Conservation (phyloP, 2,329 filamentous ascomycete species). For the Ceratocystis destructans region DNA sequence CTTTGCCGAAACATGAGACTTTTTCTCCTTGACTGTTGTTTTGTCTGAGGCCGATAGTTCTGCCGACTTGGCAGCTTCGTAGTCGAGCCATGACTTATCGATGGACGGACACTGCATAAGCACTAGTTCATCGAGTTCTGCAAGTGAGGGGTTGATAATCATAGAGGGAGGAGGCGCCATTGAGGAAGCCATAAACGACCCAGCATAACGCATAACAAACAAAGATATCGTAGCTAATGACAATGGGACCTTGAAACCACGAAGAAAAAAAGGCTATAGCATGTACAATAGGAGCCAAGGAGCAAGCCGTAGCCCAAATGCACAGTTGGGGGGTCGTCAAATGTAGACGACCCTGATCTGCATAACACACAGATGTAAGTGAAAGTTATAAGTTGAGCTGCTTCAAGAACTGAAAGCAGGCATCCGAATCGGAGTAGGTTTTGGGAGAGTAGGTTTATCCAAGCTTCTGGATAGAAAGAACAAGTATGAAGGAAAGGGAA, state of each 20-base stretch:
- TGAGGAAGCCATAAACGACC: background rate
- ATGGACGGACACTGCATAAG: constrained; percentile 28
- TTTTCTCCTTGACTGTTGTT: constrained; percentile 23
- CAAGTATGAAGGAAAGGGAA: background rate
- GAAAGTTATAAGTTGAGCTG: background rate
- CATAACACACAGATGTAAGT: background rate
- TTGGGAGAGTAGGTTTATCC: background rate
- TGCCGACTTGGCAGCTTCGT: constrained; percentile 26
- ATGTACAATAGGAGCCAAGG: background rate
- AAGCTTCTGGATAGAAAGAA: background rate
- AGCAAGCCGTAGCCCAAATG: background rate
- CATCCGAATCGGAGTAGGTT: background rate
- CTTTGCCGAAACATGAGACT: constrained; percentile 19
- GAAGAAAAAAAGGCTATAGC: background rate
- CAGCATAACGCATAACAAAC: background rate
- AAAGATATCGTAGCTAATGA: background rate
- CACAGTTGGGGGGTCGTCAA: background rate
- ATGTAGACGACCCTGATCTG: background rate
- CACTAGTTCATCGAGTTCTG: constrained; percentile 22
- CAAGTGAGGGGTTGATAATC: constrained; percentile 15
- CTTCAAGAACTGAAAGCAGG: background rate
- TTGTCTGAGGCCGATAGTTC: constrained; percentile 22
- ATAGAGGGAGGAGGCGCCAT: constrained; percentile 17
- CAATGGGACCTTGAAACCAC: background rate
- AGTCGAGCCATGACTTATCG: constrained; percentile 30